Percentiles rank a stretch among this genome's conserved stretches.
phyloP scores from a whole-genome alignment of 2,329 filamentous ascomycete genomes.

The Claviceps pazoutovae region DNA sequence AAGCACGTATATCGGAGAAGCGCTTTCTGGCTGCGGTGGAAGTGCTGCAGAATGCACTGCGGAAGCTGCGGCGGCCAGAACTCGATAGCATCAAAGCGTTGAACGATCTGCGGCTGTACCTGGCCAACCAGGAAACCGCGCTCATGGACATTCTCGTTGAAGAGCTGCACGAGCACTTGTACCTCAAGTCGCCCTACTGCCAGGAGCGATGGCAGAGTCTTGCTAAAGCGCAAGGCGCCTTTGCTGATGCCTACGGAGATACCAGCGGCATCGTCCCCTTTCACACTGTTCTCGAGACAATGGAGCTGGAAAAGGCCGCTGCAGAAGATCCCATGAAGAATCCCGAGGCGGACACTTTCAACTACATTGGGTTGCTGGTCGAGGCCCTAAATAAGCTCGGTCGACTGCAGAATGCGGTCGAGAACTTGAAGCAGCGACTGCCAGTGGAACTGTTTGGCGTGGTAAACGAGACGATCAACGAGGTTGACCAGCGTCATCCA shows the following conservation, averaged over 20 bases:
- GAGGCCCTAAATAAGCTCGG: slow-evolving; percentile 86
- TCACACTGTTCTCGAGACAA: slow-evolving; percentile 42
- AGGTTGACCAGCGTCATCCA: slow-evolving; percentile 88
- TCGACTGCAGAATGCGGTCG: slow-evolving; percentile 70
- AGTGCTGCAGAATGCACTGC: slow-evolving; percentile 73
- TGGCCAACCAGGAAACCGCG: slow-evolving; percentile 83
- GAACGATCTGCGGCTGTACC: slow-evolving; percentile 71
- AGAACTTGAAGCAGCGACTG: slow-evolving; percentile 81
- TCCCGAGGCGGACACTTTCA: slow-evolving; percentile 88
- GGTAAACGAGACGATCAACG: slow-evolving; percentile 86
- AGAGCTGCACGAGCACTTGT: slow-evolving; percentile 91
- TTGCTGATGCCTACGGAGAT: slow-evolving; percentile 34
- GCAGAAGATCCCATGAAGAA: slow-evolving; percentile 85
- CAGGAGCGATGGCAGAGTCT: slow-evolving; percentile 89
- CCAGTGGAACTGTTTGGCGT: slow-evolving; percentile 89
- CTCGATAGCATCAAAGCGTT: slow-evolving; percentile 85
- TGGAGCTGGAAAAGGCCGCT: slow-evolving; percentile 48
- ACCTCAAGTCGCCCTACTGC: slow-evolving; percentile 94
- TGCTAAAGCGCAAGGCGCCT: slow-evolving; percentile 48
- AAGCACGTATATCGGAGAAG: slow-evolving; percentile 92
- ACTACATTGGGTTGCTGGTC: slow-evolving; percentile 76
- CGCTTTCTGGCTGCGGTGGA: slow-evolving; percentile 87
- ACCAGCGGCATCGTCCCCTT: slow-evolving; percentile 37
- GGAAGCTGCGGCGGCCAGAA: slow-evolving; percentile 72
- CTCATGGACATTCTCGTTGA: slow-evolving; percentile 94